Base-by-base conservation (phyloP, 140 eudicot species). In the Stevia rebaudiana region DNA sequence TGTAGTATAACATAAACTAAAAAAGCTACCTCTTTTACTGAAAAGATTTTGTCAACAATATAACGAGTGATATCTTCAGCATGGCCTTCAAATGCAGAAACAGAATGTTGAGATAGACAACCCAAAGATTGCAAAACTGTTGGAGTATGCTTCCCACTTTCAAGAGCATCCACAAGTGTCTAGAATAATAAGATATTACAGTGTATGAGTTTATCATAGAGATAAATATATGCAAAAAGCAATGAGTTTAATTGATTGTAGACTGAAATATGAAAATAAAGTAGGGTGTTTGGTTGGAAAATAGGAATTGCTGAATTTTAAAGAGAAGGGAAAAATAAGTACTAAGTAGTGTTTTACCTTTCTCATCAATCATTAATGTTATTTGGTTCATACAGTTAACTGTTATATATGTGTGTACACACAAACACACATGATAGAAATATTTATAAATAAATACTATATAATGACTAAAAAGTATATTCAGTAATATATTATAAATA, bases 121-220 rank as follows among this genome's bases (percentile, higher is more conserved):
- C 99, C 97, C 76, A 88, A 78, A 43, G 99, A 85, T 75, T 94
- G 94, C 82, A 94, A 69, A 43, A 81, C 78, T 12, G 95, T 79
- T 10, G 90, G 95, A 68, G 75, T 59, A 51, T 86, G 78, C 76
- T 76, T 69, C 68, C 88, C 86, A 57, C 66, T 44, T 51, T 67
- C 72, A 61, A 94, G 83, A 54, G 90, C 86, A 68, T 85, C 80
- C 79, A 88, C 76, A 54, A 94, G 90, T 57, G 47, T 77, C 97
- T 94, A 74, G 41, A 71, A 13, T 75, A 30, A 74, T 13, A 74
- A 70, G 49, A 73, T 41, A 39, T 40, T 37, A 72, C 53, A 61
- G 66, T 54, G 48, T 35, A 54, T 47, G 50, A 10, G 8, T 17
- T 63, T 63, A 65, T 16, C n/a, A 33, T 15, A 28, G 49, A 25